These are phyloP conservation scores for Pelargonium australe DNA, from an alignment of 441 rosid species.

Conservation along the genomic window DNA sequence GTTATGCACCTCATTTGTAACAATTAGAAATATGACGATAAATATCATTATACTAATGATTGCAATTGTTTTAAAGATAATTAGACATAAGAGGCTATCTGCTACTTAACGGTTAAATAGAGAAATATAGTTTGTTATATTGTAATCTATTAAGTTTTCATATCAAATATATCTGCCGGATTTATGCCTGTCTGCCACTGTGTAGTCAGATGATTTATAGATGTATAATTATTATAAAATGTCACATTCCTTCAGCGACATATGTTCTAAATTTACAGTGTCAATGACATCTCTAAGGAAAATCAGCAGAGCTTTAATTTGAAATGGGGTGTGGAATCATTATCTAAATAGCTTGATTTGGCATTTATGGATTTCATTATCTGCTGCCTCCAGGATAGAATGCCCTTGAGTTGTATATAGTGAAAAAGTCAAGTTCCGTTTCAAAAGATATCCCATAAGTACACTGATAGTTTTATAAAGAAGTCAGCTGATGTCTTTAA, in stretches of 20 bases:
- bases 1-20: conserved; percentile 2
- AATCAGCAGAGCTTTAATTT: not conserved
- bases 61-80: not conserved
- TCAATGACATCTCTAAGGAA: not conserved
- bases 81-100: not conserved
- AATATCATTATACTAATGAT: not conserved
- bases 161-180: not conserved
- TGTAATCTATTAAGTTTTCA: not conserved
- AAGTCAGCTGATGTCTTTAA: not conserved
- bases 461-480: not conserved
- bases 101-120: not conserved
- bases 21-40: not conserved
- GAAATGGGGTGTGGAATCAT: not conserved
- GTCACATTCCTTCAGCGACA: not conserved
- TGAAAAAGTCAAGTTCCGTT: not conserved
- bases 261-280: not conserved
- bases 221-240: not conserved
- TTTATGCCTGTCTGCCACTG: not conserved
- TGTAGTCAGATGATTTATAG: not conserved
- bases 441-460: not conserved
- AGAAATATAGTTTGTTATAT: not conserved
- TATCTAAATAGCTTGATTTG: not conserved
- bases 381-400: not conserved
- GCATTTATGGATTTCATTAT: not conserved
- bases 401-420: not conserved